phyloP scores from a whole-genome alignment of 805 yeast genomes.

The Pichia gijzeniarum region DNA sequence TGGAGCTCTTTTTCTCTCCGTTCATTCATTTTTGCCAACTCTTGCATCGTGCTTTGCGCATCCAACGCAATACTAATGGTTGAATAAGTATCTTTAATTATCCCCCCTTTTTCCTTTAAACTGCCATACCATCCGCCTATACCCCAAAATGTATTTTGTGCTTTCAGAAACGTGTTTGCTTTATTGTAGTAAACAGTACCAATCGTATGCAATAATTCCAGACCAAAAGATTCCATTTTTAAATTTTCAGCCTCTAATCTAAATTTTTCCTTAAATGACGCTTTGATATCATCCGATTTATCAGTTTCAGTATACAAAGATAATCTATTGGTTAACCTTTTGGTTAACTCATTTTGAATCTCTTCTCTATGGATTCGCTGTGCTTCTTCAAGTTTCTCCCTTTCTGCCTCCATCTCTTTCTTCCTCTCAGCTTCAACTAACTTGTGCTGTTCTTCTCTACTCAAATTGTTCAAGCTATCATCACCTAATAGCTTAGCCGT shows the following conservation, averaged over 20 bases:
- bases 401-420: conserved; percentile 42
- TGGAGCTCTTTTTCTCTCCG: conserved; percentile 25
- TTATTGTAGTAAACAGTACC: conserved; percentile 74
- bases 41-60: conserved; percentile 74
- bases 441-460: conserved; percentile 27
- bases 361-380: conserved; percentile 53
- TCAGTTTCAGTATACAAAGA: conserved; percentile 48
- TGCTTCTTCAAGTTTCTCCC: conserved; percentile 70
- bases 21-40: conserved; percentile 68
- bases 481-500: conserved; percentile 21
- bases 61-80: conserved; percentile 81
- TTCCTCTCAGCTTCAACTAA: conserved; percentile 25
- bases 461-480: conserved; percentile 17
- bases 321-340: conserved; percentile 43
- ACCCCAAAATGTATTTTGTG: conserved; percentile 74
- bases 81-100: conserved; percentile 76
- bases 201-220: conserved; percentile 76
- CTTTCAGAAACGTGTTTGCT: conserved; percentile 64
- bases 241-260: conserved; percentile 65
- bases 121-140: conserved; percentile 76
- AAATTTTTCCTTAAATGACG: conserved; percentile 47
- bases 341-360: conserved; percentile 44
- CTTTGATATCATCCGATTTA: conserved; percentile 53
- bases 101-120: conserved; percentile 76
- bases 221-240: conserved; percentile 92